These are phyloP conservation scores for Leccinum subrobustum DNA, from an alignment of 1,284 basidiomycete genomes.

Conservation along the genomic window DNA sequence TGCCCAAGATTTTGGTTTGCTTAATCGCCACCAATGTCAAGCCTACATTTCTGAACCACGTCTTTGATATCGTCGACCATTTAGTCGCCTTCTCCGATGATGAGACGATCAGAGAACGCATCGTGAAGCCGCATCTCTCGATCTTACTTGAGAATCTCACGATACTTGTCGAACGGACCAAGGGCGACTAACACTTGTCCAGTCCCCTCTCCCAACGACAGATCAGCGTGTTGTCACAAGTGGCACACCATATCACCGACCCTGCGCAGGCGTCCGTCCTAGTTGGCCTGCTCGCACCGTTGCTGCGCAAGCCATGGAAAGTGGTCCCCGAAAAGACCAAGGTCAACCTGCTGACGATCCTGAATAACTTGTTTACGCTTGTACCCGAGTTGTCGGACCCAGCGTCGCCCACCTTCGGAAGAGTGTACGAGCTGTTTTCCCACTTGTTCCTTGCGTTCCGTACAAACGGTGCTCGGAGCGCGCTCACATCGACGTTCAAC, in stretches of 20 bases:
- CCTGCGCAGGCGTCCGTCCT: constrained; percentile 75
- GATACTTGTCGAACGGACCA: constrained; percentile 63
- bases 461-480: constrained; percentile 65
- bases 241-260: constrained; percentile 77
- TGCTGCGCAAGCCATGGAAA: constrained; percentile 78
- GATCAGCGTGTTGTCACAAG: constrained; percentile 76
- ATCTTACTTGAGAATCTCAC: constrained; percentile 76
- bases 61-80: constrained; percentile 87
- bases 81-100: constrained; percentile 59
- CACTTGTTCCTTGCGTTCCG: constrained; percentile 77
- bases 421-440: constrained; percentile 68
- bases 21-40: constrained; percentile 86
- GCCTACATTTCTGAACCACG: constrained; percentile 73
- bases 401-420: constrained; percentile 41
- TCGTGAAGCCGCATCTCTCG: constrained; percentile 79
- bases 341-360: constrained; percentile 78
- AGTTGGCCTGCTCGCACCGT: constrained; percentile 74
- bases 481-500: constrained; percentile 66
- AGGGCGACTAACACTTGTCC: constrained; percentile 53
- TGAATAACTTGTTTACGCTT: constrained; percentile 73
- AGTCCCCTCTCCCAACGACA: constrained; percentile 83
- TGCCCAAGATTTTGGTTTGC: constrained; percentile 13
- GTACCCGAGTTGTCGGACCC: constrained; percentile 64
- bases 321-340: constrained; percentile 83
- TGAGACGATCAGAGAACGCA: constrained; percentile 46